Conservation (phyloP, 768 basidiomycete species). For the Rhizopogon vinicolor region DNA sequence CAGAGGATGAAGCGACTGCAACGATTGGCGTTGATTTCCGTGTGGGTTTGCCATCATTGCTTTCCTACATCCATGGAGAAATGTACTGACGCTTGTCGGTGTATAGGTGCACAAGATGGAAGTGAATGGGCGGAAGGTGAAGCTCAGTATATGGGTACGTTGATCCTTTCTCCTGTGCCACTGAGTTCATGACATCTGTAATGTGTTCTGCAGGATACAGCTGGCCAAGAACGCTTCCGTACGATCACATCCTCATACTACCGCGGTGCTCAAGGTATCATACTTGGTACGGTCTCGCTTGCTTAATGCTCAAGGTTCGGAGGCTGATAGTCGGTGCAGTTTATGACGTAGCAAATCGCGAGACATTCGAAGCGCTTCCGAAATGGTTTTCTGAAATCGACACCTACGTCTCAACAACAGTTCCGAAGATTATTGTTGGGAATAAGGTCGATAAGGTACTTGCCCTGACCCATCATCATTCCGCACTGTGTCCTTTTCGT, state of each 20-base stretch:
- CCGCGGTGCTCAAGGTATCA: constrained; percentile 80
- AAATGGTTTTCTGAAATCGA: constrained; percentile 92
- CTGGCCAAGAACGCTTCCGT: constrained; percentile 94
- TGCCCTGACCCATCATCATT: background rate
- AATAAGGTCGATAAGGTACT: constrained; percentile 89
- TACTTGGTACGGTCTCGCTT: constrained; percentile 49
- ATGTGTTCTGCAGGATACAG: constrained; percentile 66
- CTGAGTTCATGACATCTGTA: background rate
- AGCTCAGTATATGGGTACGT: constrained; percentile 91
- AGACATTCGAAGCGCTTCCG: constrained; percentile 92
- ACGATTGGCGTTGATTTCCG: constrained; percentile 86
- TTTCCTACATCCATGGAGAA: background rate
- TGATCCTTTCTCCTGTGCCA: background rate
- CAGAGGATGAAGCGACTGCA: constrained; percentile 84
- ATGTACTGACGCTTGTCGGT: background rate
- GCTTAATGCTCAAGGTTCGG: too few relatives aligned
- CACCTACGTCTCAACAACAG: constrained; percentile 80
- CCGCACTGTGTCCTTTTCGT: background rate
- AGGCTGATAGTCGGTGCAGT: constrained; percentile 41
- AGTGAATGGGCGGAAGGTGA: constrained; percentile 76
- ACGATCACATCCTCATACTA: constrained; percentile 97
- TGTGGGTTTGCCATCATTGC: constrained; percentile 39
- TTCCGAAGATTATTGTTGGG: constrained; percentile 93
- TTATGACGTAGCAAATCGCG: constrained; percentile 91
- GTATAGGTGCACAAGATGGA: constrained; percentile 84